phyloP scores from a whole-genome alignment of 805 yeast species.

The Huiozyma naganishii region DNA sequence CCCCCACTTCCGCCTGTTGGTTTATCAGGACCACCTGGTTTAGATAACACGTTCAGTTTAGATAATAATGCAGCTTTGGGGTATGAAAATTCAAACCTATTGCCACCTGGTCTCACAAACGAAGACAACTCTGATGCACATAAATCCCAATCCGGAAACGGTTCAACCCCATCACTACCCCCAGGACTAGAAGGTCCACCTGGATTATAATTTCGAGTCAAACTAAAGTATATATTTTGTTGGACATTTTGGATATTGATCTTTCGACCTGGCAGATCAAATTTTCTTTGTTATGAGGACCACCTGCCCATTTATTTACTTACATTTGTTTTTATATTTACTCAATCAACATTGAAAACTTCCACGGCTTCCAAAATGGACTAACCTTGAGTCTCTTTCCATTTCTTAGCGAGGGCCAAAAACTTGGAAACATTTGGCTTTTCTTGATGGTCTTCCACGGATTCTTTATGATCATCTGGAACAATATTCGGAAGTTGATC shows the following conservation, averaged over 20 bases:
- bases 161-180: slow-evolving; percentile 3
- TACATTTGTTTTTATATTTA: neutral
- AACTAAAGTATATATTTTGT: neutral
- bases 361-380: neutral
- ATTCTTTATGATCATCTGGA: slow-evolving; percentile 33
- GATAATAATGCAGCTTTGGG: neutral
- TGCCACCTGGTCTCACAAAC: slow-evolving; percentile 7
- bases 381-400: slow-evolving; percentile 29
- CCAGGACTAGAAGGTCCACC: slow-evolving; percentile 13
- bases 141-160: neutral
- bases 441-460: slow-evolving; percentile 1
- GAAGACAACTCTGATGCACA: neutral
- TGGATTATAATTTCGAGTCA: neutral
- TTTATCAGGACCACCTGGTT: slow-evolving; percentile 1
- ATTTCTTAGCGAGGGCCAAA: slow-evolving; percentile 38
- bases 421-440: slow-evolving; percentile 26
- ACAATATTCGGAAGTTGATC: neutral
- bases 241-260: no score
- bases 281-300: no score
- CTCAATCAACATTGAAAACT: neutral
- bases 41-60: neutral
- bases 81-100: neutral
- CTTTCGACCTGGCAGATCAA: no score
- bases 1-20: neutral
- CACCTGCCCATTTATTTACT: neutral